phyloP scores from a whole-genome alignment of 1,139 yeast species.

The Yamadazyma dendronema region DNA sequence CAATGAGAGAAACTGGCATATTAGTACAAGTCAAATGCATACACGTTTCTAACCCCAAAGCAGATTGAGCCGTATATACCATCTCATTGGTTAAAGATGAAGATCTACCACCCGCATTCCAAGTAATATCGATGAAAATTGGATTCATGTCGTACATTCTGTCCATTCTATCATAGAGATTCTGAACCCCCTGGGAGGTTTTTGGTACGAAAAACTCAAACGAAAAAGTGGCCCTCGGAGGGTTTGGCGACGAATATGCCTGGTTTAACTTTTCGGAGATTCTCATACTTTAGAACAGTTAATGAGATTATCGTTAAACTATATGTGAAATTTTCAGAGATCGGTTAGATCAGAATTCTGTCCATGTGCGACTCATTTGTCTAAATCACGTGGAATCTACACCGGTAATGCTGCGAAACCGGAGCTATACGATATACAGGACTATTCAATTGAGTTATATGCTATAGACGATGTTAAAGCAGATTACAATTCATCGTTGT shows the following conservation, averaged over 20 bases:
- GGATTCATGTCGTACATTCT: conserved; percentile 94
- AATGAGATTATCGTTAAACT: neutral
- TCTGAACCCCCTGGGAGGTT: conserved; percentile 95
- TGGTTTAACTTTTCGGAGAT: conserved; percentile 51
- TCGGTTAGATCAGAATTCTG: conserved; percentile 1
- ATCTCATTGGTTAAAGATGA: conserved; percentile 83
- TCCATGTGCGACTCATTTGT: neutral
- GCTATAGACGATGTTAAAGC: too few species aligned
- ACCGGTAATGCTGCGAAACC: neutral
- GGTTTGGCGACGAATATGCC: conserved; percentile 43
- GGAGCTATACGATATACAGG: neutral
- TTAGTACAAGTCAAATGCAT: conserved; percentile 98
- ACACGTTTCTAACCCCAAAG: conserved; percentile 93
- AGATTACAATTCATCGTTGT: conserved; percentile 12
- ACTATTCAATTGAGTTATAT: neutral
- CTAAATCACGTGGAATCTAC: neutral
- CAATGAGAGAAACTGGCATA: conserved; percentile 81
- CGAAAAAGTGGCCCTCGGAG: conserved; percentile 74
- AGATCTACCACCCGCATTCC: conserved; percentile 96
- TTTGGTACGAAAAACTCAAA: conserved; percentile 98
- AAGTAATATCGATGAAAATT: conserved; percentile 88
- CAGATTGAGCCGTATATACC: conserved; percentile 88
- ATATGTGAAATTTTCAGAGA: conserved; percentile 1
- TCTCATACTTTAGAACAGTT: conserved; percentile 41
- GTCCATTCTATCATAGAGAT: conserved; percentile 94